A percentile compares a stretch with the other conserved stretches of the same genome.
Evolutionary conservation across 2,329 filamentous ascomycete genomes (phyloP).

Genomic region (Paramyrothecium sp.): DNA sequence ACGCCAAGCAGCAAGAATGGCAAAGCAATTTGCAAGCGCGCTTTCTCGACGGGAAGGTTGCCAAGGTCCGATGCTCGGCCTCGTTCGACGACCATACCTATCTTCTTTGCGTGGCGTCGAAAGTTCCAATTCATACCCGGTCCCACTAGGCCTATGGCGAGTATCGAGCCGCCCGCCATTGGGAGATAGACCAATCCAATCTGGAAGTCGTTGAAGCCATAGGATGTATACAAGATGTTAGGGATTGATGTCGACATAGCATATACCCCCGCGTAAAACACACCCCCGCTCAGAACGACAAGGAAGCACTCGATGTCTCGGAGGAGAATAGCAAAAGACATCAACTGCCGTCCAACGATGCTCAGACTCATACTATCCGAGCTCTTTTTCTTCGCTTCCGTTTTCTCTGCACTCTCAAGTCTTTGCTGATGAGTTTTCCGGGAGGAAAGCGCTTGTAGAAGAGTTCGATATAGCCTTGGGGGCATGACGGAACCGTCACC

Average conservation of each 20-base stretch:
- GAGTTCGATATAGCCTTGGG: not conserved
- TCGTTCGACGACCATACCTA: slow-evolving; percentile 47
- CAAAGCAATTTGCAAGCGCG: slow-evolving; percentile 36
- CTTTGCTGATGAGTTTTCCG: not conserved
- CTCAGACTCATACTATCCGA: no score
- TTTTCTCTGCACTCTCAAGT: not conserved
- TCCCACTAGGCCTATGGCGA: slow-evolving; percentile 27
- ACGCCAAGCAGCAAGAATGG: slow-evolving; percentile 36
- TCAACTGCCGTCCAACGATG: not conserved
- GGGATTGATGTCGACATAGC: not conserved
- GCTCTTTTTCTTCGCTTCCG: no score
- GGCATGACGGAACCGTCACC: slow-evolving; percentile 8
- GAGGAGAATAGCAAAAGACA: not conserved
- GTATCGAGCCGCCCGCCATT: not conserved
- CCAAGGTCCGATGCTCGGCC: slow-evolving; percentile 41
- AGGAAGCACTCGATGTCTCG: not conserved
- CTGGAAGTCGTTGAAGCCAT: not conserved
- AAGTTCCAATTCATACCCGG: slow-evolving; percentile 64
- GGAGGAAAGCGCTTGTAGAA: not conserved
- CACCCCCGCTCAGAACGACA: not conserved
- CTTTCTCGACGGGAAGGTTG: slow-evolving; percentile 42
- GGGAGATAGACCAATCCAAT: not conserved
- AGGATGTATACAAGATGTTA: not conserved
- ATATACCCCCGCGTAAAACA: not conserved
- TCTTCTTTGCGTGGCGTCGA: slow-evolving; percentile 47